Percentiles rank a stretch among this genome's conserved stretches.
Evolutionary conservation across 2,329 filamentous ascomycete genomes (phyloP).

Genomic region (Penicillium brasilianum): DNA sequence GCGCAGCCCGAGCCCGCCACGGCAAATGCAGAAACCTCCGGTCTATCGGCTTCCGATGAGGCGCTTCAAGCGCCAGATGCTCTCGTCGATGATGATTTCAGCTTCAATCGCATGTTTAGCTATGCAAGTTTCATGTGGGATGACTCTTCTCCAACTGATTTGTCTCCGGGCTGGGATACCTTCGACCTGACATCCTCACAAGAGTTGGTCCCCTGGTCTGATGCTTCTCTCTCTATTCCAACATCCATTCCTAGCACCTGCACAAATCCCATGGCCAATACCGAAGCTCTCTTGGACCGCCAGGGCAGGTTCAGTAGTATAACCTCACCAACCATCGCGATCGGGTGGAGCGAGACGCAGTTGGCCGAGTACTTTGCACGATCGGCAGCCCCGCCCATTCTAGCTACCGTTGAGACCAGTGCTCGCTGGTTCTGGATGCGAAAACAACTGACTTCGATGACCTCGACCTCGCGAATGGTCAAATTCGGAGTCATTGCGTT

Average conservation of each 20-base stretch:
- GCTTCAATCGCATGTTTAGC: constrained; percentile 18
- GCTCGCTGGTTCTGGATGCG: constrained; percentile 21
- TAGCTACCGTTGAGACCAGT: constrained; percentile 18
- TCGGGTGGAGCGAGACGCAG: constrained; percentile 16
- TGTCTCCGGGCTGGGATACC: constrained; percentile 14
- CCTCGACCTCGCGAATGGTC: constrained; percentile 17
- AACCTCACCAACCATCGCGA: constrained; percentile 5
- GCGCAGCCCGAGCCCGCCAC: not conserved
- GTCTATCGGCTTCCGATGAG: not conserved
- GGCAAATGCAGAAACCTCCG: not conserved
- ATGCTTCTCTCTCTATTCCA: constrained; percentile 8
- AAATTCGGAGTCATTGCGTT: constrained; percentile 19
- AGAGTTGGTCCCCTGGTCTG: constrained; percentile 13
- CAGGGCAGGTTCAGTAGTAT: constrained; percentile 1
- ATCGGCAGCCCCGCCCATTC: constrained; percentile 17
- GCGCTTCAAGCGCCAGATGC: not conserved
- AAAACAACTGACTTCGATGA: constrained; percentile 17
- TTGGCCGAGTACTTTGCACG: constrained; percentile 19
- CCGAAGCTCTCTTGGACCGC: not conserved
- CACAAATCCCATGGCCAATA: not conserved
- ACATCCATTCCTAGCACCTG: not conserved
- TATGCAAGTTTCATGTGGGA: constrained; percentile 24
- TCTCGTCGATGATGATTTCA: constrained; percentile 4
- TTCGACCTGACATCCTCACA: constrained; percentile 14
- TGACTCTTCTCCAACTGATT: constrained; percentile 9